Conservation (phyloP, 1,284 basidiomycete genomes). For the Microbotryum intermedium region DNA sequence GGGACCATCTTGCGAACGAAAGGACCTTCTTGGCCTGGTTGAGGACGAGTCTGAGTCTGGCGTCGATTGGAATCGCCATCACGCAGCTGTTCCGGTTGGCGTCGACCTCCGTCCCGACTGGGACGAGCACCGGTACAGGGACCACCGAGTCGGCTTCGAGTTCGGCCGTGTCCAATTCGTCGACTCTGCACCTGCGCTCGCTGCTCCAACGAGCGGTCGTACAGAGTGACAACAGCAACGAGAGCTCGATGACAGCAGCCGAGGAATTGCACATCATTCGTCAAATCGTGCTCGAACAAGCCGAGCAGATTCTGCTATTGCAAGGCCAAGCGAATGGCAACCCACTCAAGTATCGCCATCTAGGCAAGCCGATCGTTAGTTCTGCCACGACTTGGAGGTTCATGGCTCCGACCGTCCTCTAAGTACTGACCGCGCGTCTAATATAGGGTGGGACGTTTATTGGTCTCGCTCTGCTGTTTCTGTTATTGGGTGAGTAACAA, state of each 20-base stretch:
- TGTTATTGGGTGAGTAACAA: conserved; percentile 12
- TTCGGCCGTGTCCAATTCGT: no score
- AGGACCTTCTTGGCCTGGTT: conserved; percentile 40
- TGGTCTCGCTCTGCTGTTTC: conserved; percentile 19
- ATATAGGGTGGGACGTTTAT: conserved; percentile 1
- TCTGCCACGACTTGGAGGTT: neutral
- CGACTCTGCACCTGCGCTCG: no score
- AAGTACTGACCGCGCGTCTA: neutral
- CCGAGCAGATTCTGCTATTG: conserved; percentile 3
- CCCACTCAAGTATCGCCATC: conserved; percentile 14
- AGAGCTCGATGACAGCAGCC: no score
- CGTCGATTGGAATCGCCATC: conserved; percentile 28
- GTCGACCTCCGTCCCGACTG: neutral
- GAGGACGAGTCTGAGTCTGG: conserved; percentile 35
- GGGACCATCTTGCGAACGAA: conserved; percentile 39
- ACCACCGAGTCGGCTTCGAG: no score
- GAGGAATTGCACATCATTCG: no score
- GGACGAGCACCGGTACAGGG: no score
- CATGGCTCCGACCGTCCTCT: conserved; percentile 5
- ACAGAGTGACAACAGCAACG: no score
- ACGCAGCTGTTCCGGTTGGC: conserved; percentile 26
- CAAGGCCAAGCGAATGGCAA: neutral
- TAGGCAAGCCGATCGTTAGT: conserved; percentile 26
- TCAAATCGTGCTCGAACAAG: neutral
- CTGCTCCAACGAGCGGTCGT: no score